A percentile compares a stretch with the other conserved stretches of the same genome.
These are phyloP conservation scores for Cryptosporidium meleagridis DNA, from an alignment of 169 alveolate genomes.

Conservation along the genomic window DNA sequence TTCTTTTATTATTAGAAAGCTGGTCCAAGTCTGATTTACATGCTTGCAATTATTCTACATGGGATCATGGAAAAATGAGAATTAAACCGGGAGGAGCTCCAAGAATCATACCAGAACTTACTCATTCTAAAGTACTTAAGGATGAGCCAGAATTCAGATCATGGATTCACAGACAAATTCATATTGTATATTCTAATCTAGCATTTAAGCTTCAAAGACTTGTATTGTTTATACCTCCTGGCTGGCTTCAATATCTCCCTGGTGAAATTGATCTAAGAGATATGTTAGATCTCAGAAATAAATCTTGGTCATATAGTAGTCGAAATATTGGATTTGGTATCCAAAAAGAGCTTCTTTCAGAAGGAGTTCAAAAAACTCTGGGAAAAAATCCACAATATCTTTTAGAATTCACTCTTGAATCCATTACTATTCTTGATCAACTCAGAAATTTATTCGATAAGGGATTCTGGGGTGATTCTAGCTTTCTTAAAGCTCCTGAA, in stretches of 20 bases:
- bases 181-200: slow-evolving; percentile 41
- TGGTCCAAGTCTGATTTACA: slow-evolving; percentile 52
- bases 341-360: neutral
- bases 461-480: slow-evolving; percentile 56
- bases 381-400: slow-evolving; percentile 50
- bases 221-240: slow-evolving; percentile 59
- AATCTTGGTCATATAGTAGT: slow-evolving; percentile 20
- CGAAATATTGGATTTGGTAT: neutral
- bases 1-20: slow-evolving; percentile 43
- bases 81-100: slow-evolving; percentile 75
- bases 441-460: slow-evolving; percentile 15
- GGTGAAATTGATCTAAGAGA: slow-evolving; percentile 57
- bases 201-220: slow-evolving; percentile 69
- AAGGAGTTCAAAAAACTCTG: neutral
- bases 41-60: neutral
- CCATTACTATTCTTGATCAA: slow-evolving; percentile 37
- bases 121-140: slow-evolving; percentile 5
- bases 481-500: neutral
- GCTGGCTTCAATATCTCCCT: slow-evolving; percentile 68
- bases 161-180: slow-evolving; percentile 57
- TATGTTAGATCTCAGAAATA: slow-evolving; percentile 29
- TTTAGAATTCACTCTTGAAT: slow-evolving; percentile 26
- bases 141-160: slow-evolving; percentile 28
- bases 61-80: slow-evolving; percentile 69
- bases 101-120: neutral